phyloP scores from a whole-genome alignment of 2,329 filamentous ascomycete genomes.

The Penicillium brevicompactum region DNA sequence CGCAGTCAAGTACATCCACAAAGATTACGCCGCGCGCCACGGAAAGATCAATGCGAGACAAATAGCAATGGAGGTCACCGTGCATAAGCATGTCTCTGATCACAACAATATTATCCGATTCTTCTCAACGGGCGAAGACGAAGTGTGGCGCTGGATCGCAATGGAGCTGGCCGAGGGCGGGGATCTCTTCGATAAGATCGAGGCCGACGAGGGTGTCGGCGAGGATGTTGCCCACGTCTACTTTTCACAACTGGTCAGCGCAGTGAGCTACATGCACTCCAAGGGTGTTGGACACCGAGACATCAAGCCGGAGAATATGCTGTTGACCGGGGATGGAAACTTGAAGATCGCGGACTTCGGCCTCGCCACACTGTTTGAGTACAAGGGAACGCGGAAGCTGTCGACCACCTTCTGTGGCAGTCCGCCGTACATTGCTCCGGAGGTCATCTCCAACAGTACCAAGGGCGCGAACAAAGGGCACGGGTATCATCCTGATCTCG shows the following conservation, averaged over 20 bases:
- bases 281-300: slow-evolving; percentile 93
- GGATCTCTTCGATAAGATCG: slow-evolving; percentile 98
- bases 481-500: slow-evolving; percentile 67
- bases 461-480: slow-evolving; percentile 50
- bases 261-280: slow-evolving; percentile 92
- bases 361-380: slow-evolving; percentile 89
- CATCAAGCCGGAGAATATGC: slow-evolving; percentile 92
- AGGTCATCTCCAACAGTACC: slow-evolving; percentile 67
- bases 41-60: slow-evolving; percentile 88
- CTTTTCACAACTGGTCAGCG: slow-evolving; percentile 87
- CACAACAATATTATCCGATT: slow-evolving; percentile 95
- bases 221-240: slow-evolving; percentile 96
- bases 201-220: slow-evolving; percentile 92
- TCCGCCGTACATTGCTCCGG: slow-evolving; percentile 95
- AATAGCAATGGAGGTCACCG: slow-evolving; percentile 84
- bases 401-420: slow-evolving; percentile 92
- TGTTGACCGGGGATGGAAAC: slow-evolving; percentile 80
- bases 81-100: slow-evolving; percentile 84
- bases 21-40: slow-evolving; percentile 86
- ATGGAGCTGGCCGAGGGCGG: slow-evolving; percentile 97
- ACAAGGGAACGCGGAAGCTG: slow-evolving; percentile 78
- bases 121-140: slow-evolving; percentile 83
- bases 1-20: slow-evolving; percentile 98
- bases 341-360: slow-evolving; percentile 97
- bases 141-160: slow-evolving; percentile 91